These are phyloP conservation scores for Amniculicola lignicola DNA, from an alignment of 495 filamentous ascomycete genomes.

Conservation along the genomic window DNA sequence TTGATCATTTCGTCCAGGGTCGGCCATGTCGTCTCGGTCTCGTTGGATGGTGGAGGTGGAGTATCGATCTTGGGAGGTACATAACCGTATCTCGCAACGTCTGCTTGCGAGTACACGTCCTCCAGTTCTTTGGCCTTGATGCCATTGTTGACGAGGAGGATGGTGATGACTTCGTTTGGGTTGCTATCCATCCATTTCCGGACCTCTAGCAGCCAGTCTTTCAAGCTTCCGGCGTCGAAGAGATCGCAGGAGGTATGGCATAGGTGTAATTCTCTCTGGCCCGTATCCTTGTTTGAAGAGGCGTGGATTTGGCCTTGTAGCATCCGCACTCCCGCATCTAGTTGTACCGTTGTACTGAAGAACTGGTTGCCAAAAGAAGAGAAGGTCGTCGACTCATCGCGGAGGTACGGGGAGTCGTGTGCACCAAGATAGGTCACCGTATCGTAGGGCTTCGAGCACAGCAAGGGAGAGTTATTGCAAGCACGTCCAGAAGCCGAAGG, in stretches of 20 bases:
- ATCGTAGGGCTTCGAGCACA: conserved; percentile 58
- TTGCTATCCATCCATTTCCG: conserved; percentile 39
- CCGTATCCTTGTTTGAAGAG: conserved; percentile 44
- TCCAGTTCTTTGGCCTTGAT: conserved; percentile 25
- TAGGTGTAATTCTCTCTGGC: conserved; percentile 30
- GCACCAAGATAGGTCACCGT: conserved; percentile 62
- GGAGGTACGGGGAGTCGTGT: conserved; percentile 60
- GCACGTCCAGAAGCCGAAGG: conserved; percentile 8
- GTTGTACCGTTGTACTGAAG: conserved; percentile 38
- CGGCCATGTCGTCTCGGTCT: conserved; percentile 34
- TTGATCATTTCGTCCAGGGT: conserved; percentile 37
- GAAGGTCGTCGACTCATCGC: conserved; percentile 46
- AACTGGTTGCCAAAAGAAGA: conserved; percentile 40
- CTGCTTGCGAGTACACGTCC: conserved; percentile 33
- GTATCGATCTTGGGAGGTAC: conserved; percentile 12
- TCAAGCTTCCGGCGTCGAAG: conserved; percentile 37
- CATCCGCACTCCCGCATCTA: conserved; percentile 40
- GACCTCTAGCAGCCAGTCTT: conserved; percentile 37
- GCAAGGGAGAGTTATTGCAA: conserved; percentile 60
- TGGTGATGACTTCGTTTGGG: conserved; percentile 40
- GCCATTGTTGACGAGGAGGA: conserved; percentile 36
- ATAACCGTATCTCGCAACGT: conserved; percentile 36
- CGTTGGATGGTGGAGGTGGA: conserved; percentile 50
- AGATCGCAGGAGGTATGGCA: conserved; percentile 40
- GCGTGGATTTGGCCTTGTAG: conserved; percentile 38